These are phyloP conservation scores for Trichoderma sp. DNA, from an alignment of 2,329 filamentous ascomycete genomes.

Conservation along the genomic window DNA sequence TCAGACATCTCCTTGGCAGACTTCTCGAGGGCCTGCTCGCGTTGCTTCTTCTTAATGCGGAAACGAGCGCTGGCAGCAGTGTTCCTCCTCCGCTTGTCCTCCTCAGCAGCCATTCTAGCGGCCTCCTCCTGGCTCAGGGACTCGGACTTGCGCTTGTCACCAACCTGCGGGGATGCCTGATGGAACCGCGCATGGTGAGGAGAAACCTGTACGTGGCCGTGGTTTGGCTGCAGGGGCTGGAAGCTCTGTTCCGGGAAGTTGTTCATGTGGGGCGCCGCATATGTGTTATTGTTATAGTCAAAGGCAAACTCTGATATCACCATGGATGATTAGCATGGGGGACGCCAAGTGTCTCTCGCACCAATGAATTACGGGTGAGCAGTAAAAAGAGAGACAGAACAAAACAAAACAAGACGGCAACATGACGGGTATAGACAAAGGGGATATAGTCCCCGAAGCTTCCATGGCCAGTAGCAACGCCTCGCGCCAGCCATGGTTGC, in stretches of 20 bases:
- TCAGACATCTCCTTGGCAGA: conserved; percentile 80
- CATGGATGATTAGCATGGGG: conserved; percentile 23
- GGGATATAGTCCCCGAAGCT: conserved; percentile 10
- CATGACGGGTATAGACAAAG: neutral
- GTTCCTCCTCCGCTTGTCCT: conserved; percentile 86
- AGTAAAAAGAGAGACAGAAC: neutral
- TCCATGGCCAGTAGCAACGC: conserved; percentile 12
- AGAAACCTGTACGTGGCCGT: conserved; percentile 39
- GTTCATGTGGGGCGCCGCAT: conserved; percentile 49
- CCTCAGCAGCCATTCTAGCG: conserved; percentile 72
- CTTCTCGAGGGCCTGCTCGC: conserved; percentile 79
- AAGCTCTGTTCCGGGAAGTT: conserved; percentile 39
- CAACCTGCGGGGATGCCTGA: conserved; percentile 31
- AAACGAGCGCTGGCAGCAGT: conserved; percentile 86
- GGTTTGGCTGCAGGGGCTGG: conserved; percentile 53
- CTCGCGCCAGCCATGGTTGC: neutral
- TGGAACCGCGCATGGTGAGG: conserved; percentile 38
- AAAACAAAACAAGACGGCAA: neutral
- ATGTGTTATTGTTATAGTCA: conserved; percentile 51
- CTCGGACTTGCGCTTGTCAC: conserved; percentile 48
- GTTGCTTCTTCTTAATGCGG: conserved; percentile 94
- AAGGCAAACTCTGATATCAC: conserved; percentile 59
- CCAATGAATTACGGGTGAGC: neutral
- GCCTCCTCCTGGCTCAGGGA: conserved; percentile 64
- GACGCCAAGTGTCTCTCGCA: neutral